A percentile compares a stretch with the other conserved stretches of the same genome.
These are phyloP conservation scores for Rhododendron henanense DNA, from an alignment of 148 eudicot genomes.

Conservation along the genomic window DNA sequence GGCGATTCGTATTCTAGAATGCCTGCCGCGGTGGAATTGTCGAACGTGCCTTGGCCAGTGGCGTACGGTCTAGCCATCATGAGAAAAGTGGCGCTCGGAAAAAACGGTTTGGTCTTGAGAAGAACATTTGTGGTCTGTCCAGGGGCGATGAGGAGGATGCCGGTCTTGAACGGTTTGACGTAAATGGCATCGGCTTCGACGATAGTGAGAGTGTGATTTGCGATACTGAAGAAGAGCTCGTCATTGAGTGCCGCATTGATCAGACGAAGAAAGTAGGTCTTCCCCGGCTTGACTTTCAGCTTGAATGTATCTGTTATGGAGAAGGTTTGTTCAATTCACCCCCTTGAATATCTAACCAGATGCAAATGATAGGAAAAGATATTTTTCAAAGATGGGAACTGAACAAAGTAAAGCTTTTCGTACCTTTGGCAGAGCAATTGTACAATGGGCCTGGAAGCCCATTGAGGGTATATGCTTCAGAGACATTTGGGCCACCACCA, in stretches of 20 bases:
- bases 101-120: constrained; percentile 34
- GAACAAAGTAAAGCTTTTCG: background rate
- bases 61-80: constrained; percentile 64
- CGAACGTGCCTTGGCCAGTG: constrained; percentile 60
- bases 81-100: constrained; percentile 46
- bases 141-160: constrained; percentile 34
- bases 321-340: background rate
- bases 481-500: constrained; percentile 59
- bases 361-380: background rate
- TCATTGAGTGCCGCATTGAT: constrained; percentile 69
- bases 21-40: constrained; percentile 61
- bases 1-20: constrained; percentile 42
- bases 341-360: background rate
- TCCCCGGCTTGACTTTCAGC: constrained; percentile 48
- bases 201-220: constrained; percentile 45
- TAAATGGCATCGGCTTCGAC: constrained; percentile 48
- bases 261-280: constrained; percentile 45
- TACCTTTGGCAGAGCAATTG: constrained; percentile 55
- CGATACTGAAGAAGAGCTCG: constrained; percentile 60
- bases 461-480: constrained; percentile 52
- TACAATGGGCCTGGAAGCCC: constrained; percentile 61
- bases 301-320: constrained; percentile 42
- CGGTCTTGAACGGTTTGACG: constrained; percentile 46
- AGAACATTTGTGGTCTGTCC: constrained; percentile 61
- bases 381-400: too few species aligned